These are phyloP conservation scores for Mychonastes homosphaera DNA, from an alignment of 139 green algal genomes.

Conservation along the genomic window DNA sequence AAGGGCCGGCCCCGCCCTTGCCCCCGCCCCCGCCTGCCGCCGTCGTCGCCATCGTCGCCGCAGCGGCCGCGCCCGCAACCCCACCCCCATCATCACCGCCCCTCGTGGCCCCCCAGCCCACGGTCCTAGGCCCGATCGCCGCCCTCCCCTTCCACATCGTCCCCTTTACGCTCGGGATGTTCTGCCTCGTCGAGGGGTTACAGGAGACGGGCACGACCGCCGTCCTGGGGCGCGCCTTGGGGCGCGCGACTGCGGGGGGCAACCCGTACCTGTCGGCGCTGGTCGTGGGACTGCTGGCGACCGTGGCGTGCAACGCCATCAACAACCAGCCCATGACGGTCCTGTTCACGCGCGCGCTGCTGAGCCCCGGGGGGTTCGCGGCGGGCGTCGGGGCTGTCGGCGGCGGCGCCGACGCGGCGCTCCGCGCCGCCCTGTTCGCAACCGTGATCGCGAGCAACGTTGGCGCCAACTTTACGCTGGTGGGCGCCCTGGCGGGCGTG, in stretches of 20 bases:
- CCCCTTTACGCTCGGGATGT: conserved; percentile 42
- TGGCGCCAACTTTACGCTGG: conserved; percentile 32
- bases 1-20: too few relatives aligned
- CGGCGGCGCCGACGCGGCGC: neutral
- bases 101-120: neutral
- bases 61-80: too few relatives aligned
- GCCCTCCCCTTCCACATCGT: conserved; percentile 23
- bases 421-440: conserved; percentile 21
- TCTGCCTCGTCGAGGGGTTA: conserved; percentile 38
- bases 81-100: too few relatives aligned
- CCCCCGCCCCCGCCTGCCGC: too few relatives aligned
- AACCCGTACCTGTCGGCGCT: neutral
- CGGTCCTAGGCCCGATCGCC: neutral
- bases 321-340: conserved; percentile 56
- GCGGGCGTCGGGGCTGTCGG: neutral
- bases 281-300: conserved; percentile 18
- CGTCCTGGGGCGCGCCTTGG: conserved; percentile 18
- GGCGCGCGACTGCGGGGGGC: neutral
- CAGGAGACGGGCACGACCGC: conserved; percentile 25
- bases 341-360: conserved; percentile 26
- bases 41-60: too few relatives aligned
- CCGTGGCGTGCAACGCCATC: conserved; percentile 31
- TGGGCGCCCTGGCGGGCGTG: conserved; percentile 39
- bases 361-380: conserved; percentile 14
- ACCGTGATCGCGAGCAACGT: conserved; percentile 33